These are phyloP conservation scores for Tuber microsphaerosporum DNA, from an alignment of 495 filamentous ascomycete species.

Conservation along the genomic window DNA sequence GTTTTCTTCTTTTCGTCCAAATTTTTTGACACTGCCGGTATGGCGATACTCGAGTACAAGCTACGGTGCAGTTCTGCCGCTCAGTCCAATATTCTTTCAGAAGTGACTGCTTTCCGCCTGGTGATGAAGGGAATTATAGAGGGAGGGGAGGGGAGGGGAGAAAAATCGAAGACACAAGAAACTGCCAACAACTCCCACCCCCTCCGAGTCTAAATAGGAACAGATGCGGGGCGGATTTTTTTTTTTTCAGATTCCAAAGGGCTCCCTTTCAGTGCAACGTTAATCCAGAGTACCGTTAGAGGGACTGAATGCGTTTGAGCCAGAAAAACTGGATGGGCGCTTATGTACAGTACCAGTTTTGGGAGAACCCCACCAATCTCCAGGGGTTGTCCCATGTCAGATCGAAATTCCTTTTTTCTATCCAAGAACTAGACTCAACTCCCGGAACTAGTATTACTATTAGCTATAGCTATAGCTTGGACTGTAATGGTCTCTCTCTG, in stretches of 20 bases:
- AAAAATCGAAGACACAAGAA: not conserved
- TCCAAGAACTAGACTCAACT: not conserved
- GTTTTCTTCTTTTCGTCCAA: not conserved
- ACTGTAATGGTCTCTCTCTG: not conserved
- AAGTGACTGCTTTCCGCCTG: not conserved
- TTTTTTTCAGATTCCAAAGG: not conserved
- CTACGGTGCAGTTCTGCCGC: not conserved
- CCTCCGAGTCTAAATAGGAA: not conserved
- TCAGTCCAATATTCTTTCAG: not conserved
- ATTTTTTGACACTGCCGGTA: not conserved
- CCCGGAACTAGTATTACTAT: not conserved
- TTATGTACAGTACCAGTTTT: not conserved
- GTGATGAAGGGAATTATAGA: not conserved
- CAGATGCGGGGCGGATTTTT: not conserved
- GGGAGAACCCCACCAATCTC: not conserved
- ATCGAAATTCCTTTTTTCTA: not conserved
- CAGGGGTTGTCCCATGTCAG: not conserved
- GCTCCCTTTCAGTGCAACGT: not conserved
- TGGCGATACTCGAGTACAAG: not conserved
- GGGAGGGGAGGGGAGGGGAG: not conserved
- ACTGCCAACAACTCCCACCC: not conserved
- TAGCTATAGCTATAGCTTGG: not conserved
- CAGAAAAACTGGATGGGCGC: not conserved
- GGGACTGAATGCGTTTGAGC: slow-evolving; percentile 1
- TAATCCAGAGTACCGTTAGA: not conserved